Base-by-base conservation (phyloP, 805 yeast species). In the Isabelozyma pseudorhagii region DNA sequence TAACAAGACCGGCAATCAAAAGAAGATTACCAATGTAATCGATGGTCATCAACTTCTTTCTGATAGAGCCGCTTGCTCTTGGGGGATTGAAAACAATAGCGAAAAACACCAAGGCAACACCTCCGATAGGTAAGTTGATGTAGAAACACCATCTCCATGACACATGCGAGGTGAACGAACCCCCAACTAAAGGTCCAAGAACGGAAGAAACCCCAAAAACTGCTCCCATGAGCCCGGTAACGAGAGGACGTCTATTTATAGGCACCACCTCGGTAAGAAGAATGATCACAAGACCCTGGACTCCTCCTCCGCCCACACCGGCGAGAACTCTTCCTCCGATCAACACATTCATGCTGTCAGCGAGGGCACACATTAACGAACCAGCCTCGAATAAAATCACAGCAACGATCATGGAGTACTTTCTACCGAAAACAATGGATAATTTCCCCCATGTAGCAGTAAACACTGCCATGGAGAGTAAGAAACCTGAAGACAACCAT, bases 121-220 rank as follows among this genome's bases (percentile, higher is more conserved):
- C 86, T 13, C 85, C 84, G 27, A 82, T 60, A 4, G 87, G 85
- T 27, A 84, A 59, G 58, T 83, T 84, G 55, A 84, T 69, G 62
- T 79, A 84, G 59, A 82, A 84, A 54, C 85, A 79, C 86, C 87
- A 82, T 55, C 88, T 69, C 88, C 88, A 83, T n/a, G 78, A 64
- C 8, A 72, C 78, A 41, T 72, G 63, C 3, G 77, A 63, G 2
- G 85, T 72, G 49, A 83, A 75, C 0, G 79, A 81, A 40, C 87
- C 87, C 11, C 87, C 87, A 17, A 83, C 57, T 28, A 80, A 62
- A 0, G 87, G 87, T 1, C 87, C 87, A 18, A 69, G 52, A 8
- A 77, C 78, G 5, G 78, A 70, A 0, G 82, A 74, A 4, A 74
- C 60, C 0, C 77, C 75, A 55, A 72, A 79, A 0, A 70, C 65